Conservation (phyloP, 768 basidiomycete genomes). For the Boletellus sp. region DNA sequence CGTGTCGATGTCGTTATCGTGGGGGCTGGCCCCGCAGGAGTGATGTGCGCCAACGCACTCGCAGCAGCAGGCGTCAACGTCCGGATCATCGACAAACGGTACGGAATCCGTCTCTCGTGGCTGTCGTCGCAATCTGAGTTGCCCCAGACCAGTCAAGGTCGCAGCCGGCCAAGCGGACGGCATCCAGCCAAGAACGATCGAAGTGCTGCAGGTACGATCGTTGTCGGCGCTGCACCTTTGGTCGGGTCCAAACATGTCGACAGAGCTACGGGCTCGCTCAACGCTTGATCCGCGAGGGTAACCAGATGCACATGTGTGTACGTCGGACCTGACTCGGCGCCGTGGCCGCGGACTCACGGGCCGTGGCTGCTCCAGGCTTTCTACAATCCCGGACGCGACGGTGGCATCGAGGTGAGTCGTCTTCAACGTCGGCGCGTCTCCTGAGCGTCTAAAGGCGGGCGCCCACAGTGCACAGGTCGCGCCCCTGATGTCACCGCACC, state of each 20-base stretch:
- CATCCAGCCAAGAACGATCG: slow-evolving; percentile 52
- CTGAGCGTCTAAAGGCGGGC: not conserved
- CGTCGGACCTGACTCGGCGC: slow-evolving; percentile 15
- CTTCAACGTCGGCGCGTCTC: not conserved
- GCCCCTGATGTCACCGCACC: slow-evolving; percentile 59
- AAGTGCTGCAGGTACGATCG: slow-evolving; percentile 44
- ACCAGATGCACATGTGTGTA: slow-evolving; percentile 68
- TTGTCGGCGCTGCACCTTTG: not conserved
- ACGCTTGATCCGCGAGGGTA: slow-evolving; percentile 56
- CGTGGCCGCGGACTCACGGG: not conserved
- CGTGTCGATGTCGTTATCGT: slow-evolving; percentile 46
- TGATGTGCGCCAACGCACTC: slow-evolving; percentile 65
- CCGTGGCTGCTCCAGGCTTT: slow-evolving; percentile 48
- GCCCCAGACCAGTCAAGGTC: slow-evolving; percentile 37
- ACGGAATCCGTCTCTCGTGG: not conserved
- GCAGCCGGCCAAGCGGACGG: slow-evolving; percentile 53
- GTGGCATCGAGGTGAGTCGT: slow-evolving; percentile 54
- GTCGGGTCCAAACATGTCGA: not conserved
- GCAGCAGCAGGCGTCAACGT: slow-evolving; percentile 41
- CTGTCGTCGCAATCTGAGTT: not conserved
- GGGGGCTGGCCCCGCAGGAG: slow-evolving; percentile 51
- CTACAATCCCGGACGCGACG: slow-evolving; percentile 60
- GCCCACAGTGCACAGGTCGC: slow-evolving; percentile 54
- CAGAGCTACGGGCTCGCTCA: slow-evolving; percentile 79
- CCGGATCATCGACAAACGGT: slow-evolving; percentile 48